Base-by-base conservation (phyloP, 805 yeast genomes). In the Metschnikowia hibisci region DNA sequence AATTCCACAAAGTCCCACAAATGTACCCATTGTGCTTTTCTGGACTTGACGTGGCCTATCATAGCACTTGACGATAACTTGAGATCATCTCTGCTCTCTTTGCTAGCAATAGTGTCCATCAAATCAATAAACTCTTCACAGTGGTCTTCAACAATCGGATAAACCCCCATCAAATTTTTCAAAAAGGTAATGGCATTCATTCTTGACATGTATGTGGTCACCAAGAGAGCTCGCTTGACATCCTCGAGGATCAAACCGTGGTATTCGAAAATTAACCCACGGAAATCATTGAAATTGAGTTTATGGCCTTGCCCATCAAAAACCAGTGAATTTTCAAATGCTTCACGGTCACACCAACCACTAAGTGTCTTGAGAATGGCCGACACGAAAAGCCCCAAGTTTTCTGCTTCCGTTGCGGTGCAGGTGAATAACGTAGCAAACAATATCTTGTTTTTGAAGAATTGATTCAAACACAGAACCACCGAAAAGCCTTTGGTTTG, bases 321-420 rank as follows among this genome's bases (percentile, higher is more conserved):
- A 8, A 28, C 13, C 22, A 14, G 18, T 11, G 26, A 11, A 13
- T 30, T 30, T 5, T 37, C 33, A 52, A 68, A 78, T 1, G 41
- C 35, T 0, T 53, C 62, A 10, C 63, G 62, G 8, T 58, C 49
- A 1, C 58, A 57, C 71, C 85, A 77, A 49, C 54, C 46, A 43
- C 77, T 75, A 33, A 82, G 65, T 16, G 62, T 63, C 6, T 59
- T 63, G 33, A 87, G 63, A 1, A 84, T 48, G 18, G 78, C 81
- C 20, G 78, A 69, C 52, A 79, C 77, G 52, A 90, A 89, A 10
- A 87, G 61, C 3, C 96, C 96, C 30, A 89, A 60, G 56, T 86
- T 85, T 53, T 89, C 95, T 1, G 95, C 81, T 56, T 90, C 96
- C 4, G 72, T 62, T 0, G 87, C 74, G 0, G 96, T 85, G 42